A percentile compares a stretch with the other conserved stretches of the same genome.
Conservation (phyloP, 2,329 filamentous ascomycete species). For the Calonectria hawksworthii region DNA sequence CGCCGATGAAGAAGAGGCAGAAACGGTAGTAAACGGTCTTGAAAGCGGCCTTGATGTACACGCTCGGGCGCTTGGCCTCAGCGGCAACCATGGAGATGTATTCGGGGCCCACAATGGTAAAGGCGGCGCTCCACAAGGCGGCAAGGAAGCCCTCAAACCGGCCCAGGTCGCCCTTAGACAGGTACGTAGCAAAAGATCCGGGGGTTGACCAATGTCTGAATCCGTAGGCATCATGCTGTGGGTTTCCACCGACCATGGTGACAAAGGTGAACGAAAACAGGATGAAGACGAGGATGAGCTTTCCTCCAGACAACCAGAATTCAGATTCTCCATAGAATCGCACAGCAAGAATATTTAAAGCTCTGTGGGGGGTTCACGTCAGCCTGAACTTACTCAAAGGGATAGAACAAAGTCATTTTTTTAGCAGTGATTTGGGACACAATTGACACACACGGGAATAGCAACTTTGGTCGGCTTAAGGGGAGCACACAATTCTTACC, state of each 20-base stretch:
- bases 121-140: conserved; percentile 74
- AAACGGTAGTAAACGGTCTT: conserved; percentile 82
- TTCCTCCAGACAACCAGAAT: conserved; percentile 76
- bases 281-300: conserved; percentile 76
- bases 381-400: background rate
- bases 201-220: conserved; percentile 75
- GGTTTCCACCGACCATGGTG: conserved; percentile 84
- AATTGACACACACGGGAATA: background rate
- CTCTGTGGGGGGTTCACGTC: conserved; percentile 47
- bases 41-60: conserved; percentile 76
- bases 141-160: conserved; percentile 79
- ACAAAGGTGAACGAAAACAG: conserved; percentile 84
- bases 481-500: conserved; percentile 56
- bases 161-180: conserved; percentile 72
- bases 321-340: conserved; percentile 79
- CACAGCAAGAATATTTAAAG: conserved; percentile 75
- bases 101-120: conserved; percentile 76
- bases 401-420: background rate
- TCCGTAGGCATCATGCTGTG: conserved; percentile 76
- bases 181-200: conserved; percentile 61
- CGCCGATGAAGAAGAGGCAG: conserved; percentile 78
- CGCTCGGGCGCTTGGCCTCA: conserved; percentile 74
- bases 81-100: conserved; percentile 79
- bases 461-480: background rate
- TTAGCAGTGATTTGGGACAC: background rate